These are phyloP conservation scores for Aspergillus luchuensis DNA, from an alignment of 2,329 filamentous ascomycete species.

Conservation along the genomic window DNA sequence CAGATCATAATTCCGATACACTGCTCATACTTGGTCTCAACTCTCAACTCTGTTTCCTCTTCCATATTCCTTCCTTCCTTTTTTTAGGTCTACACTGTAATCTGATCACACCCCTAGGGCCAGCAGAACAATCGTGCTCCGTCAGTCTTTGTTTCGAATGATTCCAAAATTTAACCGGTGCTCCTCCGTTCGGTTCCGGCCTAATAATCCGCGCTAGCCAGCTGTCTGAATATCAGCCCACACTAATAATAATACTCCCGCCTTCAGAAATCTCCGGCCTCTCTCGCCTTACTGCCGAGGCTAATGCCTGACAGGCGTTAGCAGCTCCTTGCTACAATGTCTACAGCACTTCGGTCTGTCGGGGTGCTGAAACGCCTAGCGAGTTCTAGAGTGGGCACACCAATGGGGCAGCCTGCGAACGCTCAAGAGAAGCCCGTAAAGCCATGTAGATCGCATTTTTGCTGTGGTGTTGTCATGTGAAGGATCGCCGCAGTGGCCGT, in stretches of 20 bases:
- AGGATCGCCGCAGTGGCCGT: not conserved
- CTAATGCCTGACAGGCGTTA: constrained; percentile 4
- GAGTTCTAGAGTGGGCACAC: not conserved
- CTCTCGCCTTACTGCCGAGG: constrained; percentile 7
- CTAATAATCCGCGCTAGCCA: not conserved
- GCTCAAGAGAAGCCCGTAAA: not conserved
- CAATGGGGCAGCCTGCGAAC: not conserved
- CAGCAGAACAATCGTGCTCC: not conserved
- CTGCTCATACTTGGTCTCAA: not conserved
- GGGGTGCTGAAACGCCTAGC: constrained; percentile 15
- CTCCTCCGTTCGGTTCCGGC: not conserved
- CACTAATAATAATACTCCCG: not conserved
- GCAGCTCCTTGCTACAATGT: not conserved
- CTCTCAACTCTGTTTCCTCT: not conserved
- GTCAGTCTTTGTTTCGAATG: not conserved
- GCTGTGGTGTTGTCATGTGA: not conserved
- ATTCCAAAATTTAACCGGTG: not conserved
- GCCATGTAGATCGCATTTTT: not conserved
- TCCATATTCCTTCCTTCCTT: not conserved
- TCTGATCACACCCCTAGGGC: not conserved
- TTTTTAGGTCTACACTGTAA: not conserved
- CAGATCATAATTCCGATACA: not conserved
- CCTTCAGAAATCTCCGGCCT: not conserved
- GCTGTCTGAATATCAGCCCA: not conserved
- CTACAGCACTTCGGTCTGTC: constrained; percentile 8